phyloP scores from a whole-genome alignment of 2,329 filamentous ascomycete genomes.

The Botryotinia narcissicola region DNA sequence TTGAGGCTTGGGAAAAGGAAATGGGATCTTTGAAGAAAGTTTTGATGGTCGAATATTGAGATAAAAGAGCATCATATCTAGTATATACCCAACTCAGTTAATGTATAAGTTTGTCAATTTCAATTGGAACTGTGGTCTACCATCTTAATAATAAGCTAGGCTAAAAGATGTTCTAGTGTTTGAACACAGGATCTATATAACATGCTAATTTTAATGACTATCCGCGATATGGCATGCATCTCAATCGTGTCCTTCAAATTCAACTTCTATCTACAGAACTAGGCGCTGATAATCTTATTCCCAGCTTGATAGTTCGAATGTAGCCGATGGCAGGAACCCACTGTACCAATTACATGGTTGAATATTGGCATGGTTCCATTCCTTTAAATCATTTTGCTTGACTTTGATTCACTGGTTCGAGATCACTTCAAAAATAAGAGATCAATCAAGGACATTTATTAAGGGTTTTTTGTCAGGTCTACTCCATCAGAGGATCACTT shows the following conservation, averaged over 20 bases:
- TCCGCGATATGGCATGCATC: too few species aligned
- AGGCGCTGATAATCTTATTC: too few species aligned
- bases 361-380: not conserved
- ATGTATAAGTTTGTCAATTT: conserved; percentile 1
- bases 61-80: not conserved
- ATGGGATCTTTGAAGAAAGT: conserved; percentile 71
- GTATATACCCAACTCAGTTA: conserved; percentile 28
- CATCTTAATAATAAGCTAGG: not conserved
- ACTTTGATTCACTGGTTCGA: not conserved
- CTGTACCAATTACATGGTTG: too few species aligned
- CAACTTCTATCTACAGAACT: too few species aligned
- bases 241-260: too few species aligned
- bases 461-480: not conserved
- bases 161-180: not conserved
- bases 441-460: not conserved
- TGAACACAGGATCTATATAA: not conserved
- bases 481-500: not conserved
- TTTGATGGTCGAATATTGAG: conserved; percentile 49
- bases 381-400: not conserved
- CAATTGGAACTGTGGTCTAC: not conserved
- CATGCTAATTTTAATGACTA: too few species aligned
- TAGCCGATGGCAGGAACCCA: too few species aligned
- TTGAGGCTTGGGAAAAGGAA: conserved; percentile 71
- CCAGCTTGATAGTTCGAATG: too few species aligned
- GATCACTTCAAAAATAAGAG: not conserved